phyloP scores from a whole-genome alignment of 805 yeast genomes.

The Limtongozyma cylindracea region DNA sequence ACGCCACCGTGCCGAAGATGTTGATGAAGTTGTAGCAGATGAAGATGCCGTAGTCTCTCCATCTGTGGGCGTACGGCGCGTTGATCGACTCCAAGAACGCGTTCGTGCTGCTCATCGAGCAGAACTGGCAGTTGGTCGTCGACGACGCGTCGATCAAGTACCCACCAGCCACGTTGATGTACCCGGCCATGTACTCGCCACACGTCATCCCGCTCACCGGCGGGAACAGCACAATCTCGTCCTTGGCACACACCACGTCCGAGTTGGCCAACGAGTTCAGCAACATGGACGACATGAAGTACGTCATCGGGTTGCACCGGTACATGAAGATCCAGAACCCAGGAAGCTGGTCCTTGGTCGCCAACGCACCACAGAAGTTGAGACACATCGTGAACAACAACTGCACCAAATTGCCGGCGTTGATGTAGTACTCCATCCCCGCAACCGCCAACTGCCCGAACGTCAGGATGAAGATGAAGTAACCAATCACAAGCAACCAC shows the following conservation, averaged over 20 bases:
- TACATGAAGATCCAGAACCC: conserved; percentile 48
- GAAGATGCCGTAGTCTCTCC: conserved; percentile 45
- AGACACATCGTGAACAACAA: background rate
- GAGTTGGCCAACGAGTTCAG: conserved; percentile 11
- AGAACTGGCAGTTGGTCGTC: conserved; percentile 24
- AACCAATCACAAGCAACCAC: background rate
- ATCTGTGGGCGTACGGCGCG: conserved; percentile 19
- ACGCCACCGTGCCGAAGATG: conserved; percentile 12
- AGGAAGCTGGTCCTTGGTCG: conserved; percentile 19
- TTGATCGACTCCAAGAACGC: conserved; percentile 23
- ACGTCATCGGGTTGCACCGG: conserved; percentile 40
- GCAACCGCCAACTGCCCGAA: background rate
- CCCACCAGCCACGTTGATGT: conserved; percentile 20
- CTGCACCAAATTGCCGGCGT: conserved; percentile 1
- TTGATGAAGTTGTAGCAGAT: conserved; percentile 33
- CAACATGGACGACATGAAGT: conserved; percentile 29
- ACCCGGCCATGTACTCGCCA: conserved; percentile 20
- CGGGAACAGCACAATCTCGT: conserved; percentile 7
- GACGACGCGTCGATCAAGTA: conserved; percentile 28
- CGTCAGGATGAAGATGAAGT: background rate
- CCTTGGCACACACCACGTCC: conserved; percentile 17
- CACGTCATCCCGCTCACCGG: conserved; percentile 41
- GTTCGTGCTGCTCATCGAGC: conserved; percentile 32
- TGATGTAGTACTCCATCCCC: background rate
- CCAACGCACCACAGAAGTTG: conserved; percentile 1